Base-by-base conservation (phyloP, 306 rosid species). In the Vigna radiata region DNA sequence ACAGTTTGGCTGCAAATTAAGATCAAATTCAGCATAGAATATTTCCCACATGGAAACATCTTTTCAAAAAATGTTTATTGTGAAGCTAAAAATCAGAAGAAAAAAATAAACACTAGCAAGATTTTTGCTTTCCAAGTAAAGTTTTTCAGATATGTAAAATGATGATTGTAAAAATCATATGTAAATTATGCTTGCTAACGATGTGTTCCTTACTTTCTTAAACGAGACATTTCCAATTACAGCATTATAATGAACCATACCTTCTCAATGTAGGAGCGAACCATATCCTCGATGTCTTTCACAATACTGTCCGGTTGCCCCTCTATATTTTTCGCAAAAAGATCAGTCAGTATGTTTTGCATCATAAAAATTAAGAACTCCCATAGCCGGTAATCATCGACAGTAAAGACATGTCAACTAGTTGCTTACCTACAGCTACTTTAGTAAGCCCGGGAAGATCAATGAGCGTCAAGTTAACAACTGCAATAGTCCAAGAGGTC, bases 361-460 rank as follows among this genome's bases (percentile, higher is more conserved):
- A 55, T 62, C 55, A 62, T 58, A 16, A 68, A 59, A 77, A 7
- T 27, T 6, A 68, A 76, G 6, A 52, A 14, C 31, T 69, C 50
- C 9, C 41, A 39, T 7, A 8, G 18, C 18, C 33, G 14, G 12
- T 46, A 75, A 18, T n/a, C 65, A 48, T 49, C 73, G 27, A 83
- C 50, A 67, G 82, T 14, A 73, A 21, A 31, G 79, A 25, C 68
- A 68, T 11, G 69, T 63, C 64, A 62, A 63, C 37, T 7, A 68
- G 52, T 29, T 64, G 55, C 94, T 72, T 83, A 94, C 98, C 98
- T 47, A 94, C 95, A 43, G 98, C 96, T n/a, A 94, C 97, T 80
- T 92, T 92, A 0, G 98, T 94, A 43, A 95, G 96, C 80, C 98
- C 97, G 1, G 98, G 98, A 88, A 95, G 98, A 70, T 95, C 98